Evolutionary conservation across 2,329 filamentous ascomycete species (phyloP), one percentile per base, ranked within the genome.

Genomic region (Sclerotinia subarctica): DNA sequence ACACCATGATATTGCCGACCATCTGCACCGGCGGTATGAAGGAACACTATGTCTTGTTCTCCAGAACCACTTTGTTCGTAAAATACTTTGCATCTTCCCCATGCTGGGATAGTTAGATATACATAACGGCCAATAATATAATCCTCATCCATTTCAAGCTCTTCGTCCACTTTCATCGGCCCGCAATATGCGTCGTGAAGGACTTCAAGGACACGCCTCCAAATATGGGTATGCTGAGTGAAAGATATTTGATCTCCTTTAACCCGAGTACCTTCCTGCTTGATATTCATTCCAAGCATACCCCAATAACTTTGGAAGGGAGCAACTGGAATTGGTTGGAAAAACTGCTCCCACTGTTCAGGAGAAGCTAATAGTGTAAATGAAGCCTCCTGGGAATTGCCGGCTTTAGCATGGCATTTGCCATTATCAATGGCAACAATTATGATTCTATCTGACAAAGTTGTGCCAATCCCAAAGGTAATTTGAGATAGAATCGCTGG

Each of bases 1-100:
- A 84, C 82, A 26, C 82, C 82, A 64, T 84, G 82, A 64, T 84
- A 84, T 72, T 84, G 82, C 38, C 82, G 74, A 38, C 78, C 77
- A 69, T 84, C 82, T 60, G 79, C 80, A 3, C 82, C 82, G 19
- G 81, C 81, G 0, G 80, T 82, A 69, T 82, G 81, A 6, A 80
- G 73, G 70, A 82, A 82, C 26, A 79, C 72, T 35, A 84, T 82
- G 35, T 79, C 78, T 67, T 83, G 80, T 26, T 79, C 77, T 1
- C 83, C 82, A 3, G 78, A 78, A 8, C 82, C 82, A 6, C 81
- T 77, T 32, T 76, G 78, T 70, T 84, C 82, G 70, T 83, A 83
- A 74, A 83, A 84, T 44, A 83, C 74, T 75, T 84, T 84, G 70
- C 78, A 80, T 15, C 78, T 77, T 15, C 82, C 82, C 82, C 82